Percentiles rank a stretch among this genome's conserved stretches.
These are phyloP conservation scores for Cenchrus americanus DNA, from an alignment of 176 grass and related monocot genomes.

Conservation along the genomic window DNA sequence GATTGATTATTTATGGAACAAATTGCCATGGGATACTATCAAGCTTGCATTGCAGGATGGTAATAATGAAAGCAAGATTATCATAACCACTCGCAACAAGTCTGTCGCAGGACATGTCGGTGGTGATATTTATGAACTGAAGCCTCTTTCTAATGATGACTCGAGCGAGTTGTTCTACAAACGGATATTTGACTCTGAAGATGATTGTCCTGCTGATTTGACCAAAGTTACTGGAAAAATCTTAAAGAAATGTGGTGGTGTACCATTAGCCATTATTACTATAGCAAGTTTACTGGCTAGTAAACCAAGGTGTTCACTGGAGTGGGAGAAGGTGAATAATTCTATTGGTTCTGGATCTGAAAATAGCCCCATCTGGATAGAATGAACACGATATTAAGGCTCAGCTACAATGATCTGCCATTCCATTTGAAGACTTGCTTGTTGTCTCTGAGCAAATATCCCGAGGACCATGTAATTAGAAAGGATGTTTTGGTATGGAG, in stretches of 20 bases:
- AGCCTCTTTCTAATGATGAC: neutral
- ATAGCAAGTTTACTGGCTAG: slow-evolving; percentile 18
- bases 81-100: neutral
- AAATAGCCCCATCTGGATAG: neutral
- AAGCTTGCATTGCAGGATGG: neutral
- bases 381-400: neutral
- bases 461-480: neutral
- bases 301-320: neutral
- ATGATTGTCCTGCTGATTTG: neutral
- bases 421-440: neutral
- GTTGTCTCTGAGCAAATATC: neutral
- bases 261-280: neutral
- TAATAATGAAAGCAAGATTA: neutral
- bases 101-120: neutral
- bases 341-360: neutral
- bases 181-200: neutral
- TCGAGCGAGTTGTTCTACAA: neutral
- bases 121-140: neutral
- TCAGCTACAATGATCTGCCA: neutral
- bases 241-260: slow-evolving; percentile 9
- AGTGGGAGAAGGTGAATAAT: slow-evolving; percentile 18
- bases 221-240: neutral
- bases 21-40: neutral
- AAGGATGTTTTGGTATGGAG: neutral
- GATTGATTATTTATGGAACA: slow-evolving; percentile 28